A percentile compares a stretch with the other conserved stretches of the same genome.
Conservation (phyloP, 2,329 filamentous ascomycete genomes). For the Sclerotinia nivalis region DNA sequence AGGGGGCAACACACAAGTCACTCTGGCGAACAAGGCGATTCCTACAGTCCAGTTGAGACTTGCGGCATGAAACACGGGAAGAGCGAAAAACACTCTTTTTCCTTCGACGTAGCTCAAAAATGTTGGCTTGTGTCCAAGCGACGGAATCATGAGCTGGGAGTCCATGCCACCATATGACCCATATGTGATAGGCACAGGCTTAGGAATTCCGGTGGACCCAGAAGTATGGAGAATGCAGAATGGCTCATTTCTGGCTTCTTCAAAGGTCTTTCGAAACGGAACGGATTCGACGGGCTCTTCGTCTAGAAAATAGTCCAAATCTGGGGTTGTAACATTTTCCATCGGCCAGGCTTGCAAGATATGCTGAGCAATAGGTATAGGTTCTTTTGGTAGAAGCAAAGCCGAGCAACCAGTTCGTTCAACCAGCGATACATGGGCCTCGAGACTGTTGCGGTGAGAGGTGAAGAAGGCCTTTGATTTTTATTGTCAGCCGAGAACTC, state of each 20-base stretch:
- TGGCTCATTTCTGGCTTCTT: conserved; percentile 42
- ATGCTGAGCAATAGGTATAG: background rate
- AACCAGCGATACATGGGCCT: conserved; percentile 20
- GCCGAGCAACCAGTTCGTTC: conserved; percentile 6
- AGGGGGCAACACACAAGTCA: conserved; percentile 13
- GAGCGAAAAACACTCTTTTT: conserved; percentile 12
- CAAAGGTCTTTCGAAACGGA: conserved; percentile 41
- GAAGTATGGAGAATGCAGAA: conserved; percentile 47
- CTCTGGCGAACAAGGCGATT: conserved; percentile 9
- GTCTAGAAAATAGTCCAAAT: conserved; percentile 9
- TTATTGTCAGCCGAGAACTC: background rate
- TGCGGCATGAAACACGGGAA: conserved; percentile 18
- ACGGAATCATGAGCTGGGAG: conserved; percentile 1
- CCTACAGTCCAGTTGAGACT: conserved; percentile 16
- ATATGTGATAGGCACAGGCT: conserved; percentile 44
- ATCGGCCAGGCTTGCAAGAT: background rate
- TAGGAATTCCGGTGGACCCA: conserved; percentile 47
- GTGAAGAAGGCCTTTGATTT: conserved; percentile 16
- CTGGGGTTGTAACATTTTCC: conserved; percentile 1
- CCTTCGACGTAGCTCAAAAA: conserved; percentile 9
- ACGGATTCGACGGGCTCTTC: background rate
- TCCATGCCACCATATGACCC: conserved; percentile 26
- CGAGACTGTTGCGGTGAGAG: conserved; percentile 21
- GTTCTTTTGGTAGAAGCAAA: conserved; percentile 8
- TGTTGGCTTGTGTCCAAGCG: conserved; percentile 16